A percentile compares a stretch with the other conserved stretches of the same genome.
Evolutionary conservation across 371 early-diverging fungal species (phyloP).

Genomic region (Mortierella sp.): DNA sequence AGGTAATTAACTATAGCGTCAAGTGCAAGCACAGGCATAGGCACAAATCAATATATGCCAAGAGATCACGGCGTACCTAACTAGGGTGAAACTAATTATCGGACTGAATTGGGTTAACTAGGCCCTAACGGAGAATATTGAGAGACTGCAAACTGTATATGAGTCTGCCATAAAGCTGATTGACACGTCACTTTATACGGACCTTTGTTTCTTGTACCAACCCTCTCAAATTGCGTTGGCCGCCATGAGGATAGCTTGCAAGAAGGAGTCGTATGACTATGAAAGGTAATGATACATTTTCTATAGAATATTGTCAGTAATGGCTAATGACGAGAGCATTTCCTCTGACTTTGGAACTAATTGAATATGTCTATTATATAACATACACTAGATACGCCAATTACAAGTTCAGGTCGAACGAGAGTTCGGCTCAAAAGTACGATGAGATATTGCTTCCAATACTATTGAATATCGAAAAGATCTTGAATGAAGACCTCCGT

Average conservation of each 20-base stretch:
- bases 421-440: conserved; percentile 56
- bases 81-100: too few relatives aligned
- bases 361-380: neutral
- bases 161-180: conserved; percentile 68
- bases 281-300: conserved; percentile 38
- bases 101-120: conserved; percentile 10
- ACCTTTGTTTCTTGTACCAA: conserved; percentile 82
- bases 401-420: conserved; percentile 44
- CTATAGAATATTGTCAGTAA: neutral
- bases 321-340: too few relatives aligned
- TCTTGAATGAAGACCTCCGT: conserved; percentile 55
- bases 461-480: conserved; percentile 57
- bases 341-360: neutral
- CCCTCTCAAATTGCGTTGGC: conserved; percentile 91
- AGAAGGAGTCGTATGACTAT: conserved; percentile 65
- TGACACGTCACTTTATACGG: conserved; percentile 75
- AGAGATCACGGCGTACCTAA: neutral
- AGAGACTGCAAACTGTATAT: conserved; percentile 69
- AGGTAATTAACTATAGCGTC: conserved; percentile 57
- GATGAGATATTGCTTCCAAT: conserved; percentile 55
- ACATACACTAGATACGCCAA: conserved; percentile 24
- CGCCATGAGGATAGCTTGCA: conserved; percentile 77
- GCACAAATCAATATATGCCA: too few relatives aligned
- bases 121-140: conserved; percentile 60
- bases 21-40: too few relatives aligned